A percentile compares a stretch with the other conserved stretches of the same genome.
Conservation (phyloP, 176 grass and related monocot species). For the Ampelocalamus luodianensis region DNA sequence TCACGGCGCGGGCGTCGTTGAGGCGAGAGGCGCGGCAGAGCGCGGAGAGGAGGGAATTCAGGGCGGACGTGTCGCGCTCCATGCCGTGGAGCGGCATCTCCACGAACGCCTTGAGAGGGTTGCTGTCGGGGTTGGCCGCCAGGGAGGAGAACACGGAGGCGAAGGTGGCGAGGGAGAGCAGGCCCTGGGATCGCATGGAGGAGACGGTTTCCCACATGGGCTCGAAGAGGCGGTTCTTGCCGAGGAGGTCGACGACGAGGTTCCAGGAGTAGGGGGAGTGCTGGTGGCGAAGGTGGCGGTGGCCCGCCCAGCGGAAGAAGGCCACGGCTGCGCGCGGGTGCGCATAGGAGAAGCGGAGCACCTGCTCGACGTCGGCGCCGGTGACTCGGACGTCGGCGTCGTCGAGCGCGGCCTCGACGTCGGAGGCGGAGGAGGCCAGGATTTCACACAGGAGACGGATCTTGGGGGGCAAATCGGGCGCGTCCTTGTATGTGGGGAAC, state of each 20-base stretch:
- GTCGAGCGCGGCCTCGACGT: constrained; percentile 55
- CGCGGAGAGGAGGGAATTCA: constrained; percentile 81
- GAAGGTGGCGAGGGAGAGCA: constrained; percentile 86
- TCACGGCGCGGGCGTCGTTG: constrained; percentile 58
- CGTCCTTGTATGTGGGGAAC: constrained; percentile 60
- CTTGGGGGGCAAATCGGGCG: constrained; percentile 38
- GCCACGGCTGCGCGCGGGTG: constrained; percentile 53
- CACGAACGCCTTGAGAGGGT: constrained; percentile 60
- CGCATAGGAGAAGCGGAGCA: constrained; percentile 80
- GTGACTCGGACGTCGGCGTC: constrained; percentile 49
- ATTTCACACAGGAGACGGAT: constrained; percentile 51
- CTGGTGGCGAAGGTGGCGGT: constrained; percentile 56
- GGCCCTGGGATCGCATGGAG: constrained; percentile 66
- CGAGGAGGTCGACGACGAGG: constrained; percentile 85
- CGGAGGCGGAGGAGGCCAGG: constrained; percentile 40
- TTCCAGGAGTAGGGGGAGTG: constrained; percentile 93
- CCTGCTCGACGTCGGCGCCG: constrained; percentile 68
- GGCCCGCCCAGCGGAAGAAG: constrained; percentile 92
- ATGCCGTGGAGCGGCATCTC: constrained; percentile 61
- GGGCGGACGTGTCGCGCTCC: constrained; percentile 53
- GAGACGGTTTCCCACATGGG: constrained; percentile 70
- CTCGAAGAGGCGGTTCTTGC: constrained; percentile 72
- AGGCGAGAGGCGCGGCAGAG: constrained; percentile 73
- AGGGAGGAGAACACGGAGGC: constrained; percentile 82
- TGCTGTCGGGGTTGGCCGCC: constrained; percentile 38